phyloP scores from a whole-genome alignment of 2,329 filamentous ascomycete species.

The Colletotrichum nymphaeae region DNA sequence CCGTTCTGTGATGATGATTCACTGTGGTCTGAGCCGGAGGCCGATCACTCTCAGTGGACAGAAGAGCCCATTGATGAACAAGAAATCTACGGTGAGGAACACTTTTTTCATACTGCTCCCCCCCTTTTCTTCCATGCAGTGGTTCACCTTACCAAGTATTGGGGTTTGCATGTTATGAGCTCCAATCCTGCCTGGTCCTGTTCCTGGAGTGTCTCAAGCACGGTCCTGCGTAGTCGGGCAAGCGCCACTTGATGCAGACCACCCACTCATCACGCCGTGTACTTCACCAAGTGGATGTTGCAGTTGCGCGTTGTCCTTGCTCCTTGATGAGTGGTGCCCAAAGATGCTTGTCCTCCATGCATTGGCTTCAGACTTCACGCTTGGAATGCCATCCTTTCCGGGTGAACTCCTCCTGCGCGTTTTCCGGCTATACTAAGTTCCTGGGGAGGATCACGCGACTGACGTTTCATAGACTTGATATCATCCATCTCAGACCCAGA shows the following conservation, averaged over 20 bases:
- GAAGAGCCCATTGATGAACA: constrained; percentile 94
- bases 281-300: constrained; percentile 13
- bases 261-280: not conserved
- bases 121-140: not conserved
- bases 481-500: constrained; percentile 96
- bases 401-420: not conserved
- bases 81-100: constrained; percentile 85
- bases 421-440: not conserved
- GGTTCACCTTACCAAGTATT: not conserved
- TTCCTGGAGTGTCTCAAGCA: not conserved
- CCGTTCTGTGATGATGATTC: constrained; percentile 52
- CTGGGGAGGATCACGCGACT: constrained; percentile 43
- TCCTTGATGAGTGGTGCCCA: not conserved
- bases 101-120: not conserved
- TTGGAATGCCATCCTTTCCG: not conserved
- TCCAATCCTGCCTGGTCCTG: not conserved
- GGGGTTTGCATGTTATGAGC: not conserved
- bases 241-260: constrained; percentile 4
- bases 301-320: not conserved
- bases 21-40: constrained; percentile 48
- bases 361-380: not conserved
- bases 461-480: constrained; percentile 78
- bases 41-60: constrained; percentile 67
- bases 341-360: not conserved
- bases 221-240: not conserved